A percentile compares a stretch with the other conserved stretches of the same genome.
Conservation (phyloP, 495 filamentous ascomycete genomes). For the Chlorociboria aeruginascens region DNA sequence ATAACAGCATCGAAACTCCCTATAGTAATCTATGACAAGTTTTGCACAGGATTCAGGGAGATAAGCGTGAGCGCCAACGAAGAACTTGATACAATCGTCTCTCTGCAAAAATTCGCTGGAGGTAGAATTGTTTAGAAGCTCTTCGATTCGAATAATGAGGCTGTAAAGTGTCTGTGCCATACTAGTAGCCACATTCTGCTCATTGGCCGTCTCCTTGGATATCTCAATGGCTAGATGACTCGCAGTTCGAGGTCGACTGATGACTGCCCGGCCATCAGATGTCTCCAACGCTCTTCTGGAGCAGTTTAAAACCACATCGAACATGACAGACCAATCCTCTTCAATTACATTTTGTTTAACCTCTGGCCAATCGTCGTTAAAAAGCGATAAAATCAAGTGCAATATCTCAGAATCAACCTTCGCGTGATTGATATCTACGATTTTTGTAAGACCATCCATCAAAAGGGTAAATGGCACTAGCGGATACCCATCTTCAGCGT, state of each 20-base stretch:
- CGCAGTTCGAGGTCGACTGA: slow-evolving; percentile 2
- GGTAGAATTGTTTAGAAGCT: slow-evolving; percentile 21
- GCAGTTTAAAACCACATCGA: slow-evolving; percentile 32
- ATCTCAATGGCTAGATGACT: slow-evolving; percentile 5
- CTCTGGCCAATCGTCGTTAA: slow-evolving; percentile 27
- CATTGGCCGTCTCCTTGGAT: not conserved
- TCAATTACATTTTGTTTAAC: slow-evolving; percentile 34
- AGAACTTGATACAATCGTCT: slow-evolving; percentile 57
- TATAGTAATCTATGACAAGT: slow-evolving; percentile 45
- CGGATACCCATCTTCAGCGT: slow-evolving; percentile 50
- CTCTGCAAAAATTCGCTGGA: slow-evolving; percentile 38
- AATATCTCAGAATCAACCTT: slow-evolving; percentile 46
- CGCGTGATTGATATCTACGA: slow-evolving; percentile 38
- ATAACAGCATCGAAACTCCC: slow-evolving; percentile 51
- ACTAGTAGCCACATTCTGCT: slow-evolving; percentile 9
- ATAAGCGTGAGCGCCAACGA: slow-evolving; percentile 43
- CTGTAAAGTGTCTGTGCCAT: slow-evolving; percentile 15
- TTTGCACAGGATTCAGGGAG: slow-evolving; percentile 47
- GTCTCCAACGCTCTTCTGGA: slow-evolving; percentile 18
- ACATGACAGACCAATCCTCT: slow-evolving; percentile 41
- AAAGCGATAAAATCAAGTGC: slow-evolving; percentile 36
- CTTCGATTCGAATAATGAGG: slow-evolving; percentile 29
- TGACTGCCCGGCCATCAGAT: slow-evolving; percentile 13
- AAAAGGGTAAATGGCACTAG: slow-evolving; percentile 41
- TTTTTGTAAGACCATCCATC: slow-evolving; percentile 44